phyloP scores from a whole-genome alignment of 1,284 basidiomycete genomes.

The Apiotrichum siamense region DNA sequence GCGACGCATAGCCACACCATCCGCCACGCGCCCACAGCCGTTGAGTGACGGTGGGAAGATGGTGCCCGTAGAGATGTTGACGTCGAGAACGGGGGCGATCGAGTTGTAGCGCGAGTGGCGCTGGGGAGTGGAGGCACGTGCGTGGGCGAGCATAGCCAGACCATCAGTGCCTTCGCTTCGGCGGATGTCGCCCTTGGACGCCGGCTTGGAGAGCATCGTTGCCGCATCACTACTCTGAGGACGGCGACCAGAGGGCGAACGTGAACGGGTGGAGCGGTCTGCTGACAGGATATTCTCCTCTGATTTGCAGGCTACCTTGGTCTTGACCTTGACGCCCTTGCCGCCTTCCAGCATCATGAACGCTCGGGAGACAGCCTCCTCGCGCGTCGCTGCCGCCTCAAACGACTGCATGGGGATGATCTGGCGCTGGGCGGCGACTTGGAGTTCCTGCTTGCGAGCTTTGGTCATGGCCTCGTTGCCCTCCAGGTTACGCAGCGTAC shows the following conservation, averaged over 20 bases:
- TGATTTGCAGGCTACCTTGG: neutral
- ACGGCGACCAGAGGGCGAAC: neutral
- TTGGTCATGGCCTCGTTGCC: slow-evolving; percentile 13
- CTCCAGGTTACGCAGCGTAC: slow-evolving; percentile 36
- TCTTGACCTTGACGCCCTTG: too few relatives aligned
- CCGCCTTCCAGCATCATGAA: slow-evolving; percentile 32
- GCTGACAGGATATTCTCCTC: neutral
- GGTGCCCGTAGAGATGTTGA: slow-evolving; percentile 2
- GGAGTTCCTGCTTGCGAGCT: slow-evolving; percentile 20
- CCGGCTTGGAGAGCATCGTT: neutral
- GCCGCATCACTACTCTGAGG: neutral
- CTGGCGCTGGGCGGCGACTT: slow-evolving; percentile 27
- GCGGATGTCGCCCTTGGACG: neutral
- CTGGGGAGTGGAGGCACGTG: neutral
- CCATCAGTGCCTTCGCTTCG: neutral
- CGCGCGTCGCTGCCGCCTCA: neutral
- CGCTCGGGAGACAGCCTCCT: slow-evolving; percentile 27
- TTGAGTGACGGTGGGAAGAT: neutral
- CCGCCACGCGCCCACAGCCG: too few relatives aligned
- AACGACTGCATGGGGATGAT: slow-evolving; percentile 23
- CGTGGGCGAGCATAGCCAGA: neutral
- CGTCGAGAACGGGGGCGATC: slow-evolving; percentile 9
- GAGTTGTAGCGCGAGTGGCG: neutral
- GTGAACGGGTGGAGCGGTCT: neutral
- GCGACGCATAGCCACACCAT: neutral